Percentiles rank a stretch among this genome's conserved stretches.
These are phyloP conservation scores for Aspergillus tanneri DNA, from an alignment of 2,329 filamentous ascomycete genomes.

Conservation along the genomic window DNA sequence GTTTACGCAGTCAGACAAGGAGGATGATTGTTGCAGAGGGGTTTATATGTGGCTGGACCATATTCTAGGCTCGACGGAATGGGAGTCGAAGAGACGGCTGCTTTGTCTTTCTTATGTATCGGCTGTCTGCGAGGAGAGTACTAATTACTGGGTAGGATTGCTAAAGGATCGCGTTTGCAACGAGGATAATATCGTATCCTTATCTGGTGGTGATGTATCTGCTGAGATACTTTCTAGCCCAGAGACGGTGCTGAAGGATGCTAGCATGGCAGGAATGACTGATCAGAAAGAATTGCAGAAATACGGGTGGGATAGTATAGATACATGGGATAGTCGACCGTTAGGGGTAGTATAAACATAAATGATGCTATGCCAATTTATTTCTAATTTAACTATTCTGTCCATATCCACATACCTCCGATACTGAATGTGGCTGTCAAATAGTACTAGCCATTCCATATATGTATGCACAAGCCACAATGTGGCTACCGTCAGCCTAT, in stretches of 20 bases:
- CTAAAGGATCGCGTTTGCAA: conserved; percentile 22
- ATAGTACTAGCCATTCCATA: no score
- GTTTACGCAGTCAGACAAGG: conserved; percentile 21
- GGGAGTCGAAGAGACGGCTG: conserved; percentile 31
- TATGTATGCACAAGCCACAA: background rate
- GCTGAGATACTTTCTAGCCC: no score
- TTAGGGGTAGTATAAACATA: conserved; percentile 32
- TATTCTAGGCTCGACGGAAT: conserved; percentile 43
- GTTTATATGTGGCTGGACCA: conserved; percentile 52
- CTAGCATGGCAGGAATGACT: conserved; percentile 4
- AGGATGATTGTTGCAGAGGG: conserved; percentile 42
- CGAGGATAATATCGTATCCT: conserved; percentile 3
- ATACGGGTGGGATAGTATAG: conserved; percentile 31
- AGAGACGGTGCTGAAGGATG: no score
- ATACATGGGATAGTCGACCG: conserved; percentile 35
- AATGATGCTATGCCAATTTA: no score
- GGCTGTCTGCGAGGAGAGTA: conserved; percentile 32
- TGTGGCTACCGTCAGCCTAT: conserved; percentile 8
- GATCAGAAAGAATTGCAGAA: conserved; percentile 24
- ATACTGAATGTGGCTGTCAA: no score
- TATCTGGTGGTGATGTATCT: no score
- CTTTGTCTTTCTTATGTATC: conserved; percentile 36
- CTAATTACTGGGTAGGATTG: conserved; percentile 34
- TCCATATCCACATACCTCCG: background rate
- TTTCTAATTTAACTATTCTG: background rate